These are phyloP conservation scores for Botrytis sinoallii DNA, from an alignment of 2,329 filamentous ascomycete species.

Conservation along the genomic window DNA sequence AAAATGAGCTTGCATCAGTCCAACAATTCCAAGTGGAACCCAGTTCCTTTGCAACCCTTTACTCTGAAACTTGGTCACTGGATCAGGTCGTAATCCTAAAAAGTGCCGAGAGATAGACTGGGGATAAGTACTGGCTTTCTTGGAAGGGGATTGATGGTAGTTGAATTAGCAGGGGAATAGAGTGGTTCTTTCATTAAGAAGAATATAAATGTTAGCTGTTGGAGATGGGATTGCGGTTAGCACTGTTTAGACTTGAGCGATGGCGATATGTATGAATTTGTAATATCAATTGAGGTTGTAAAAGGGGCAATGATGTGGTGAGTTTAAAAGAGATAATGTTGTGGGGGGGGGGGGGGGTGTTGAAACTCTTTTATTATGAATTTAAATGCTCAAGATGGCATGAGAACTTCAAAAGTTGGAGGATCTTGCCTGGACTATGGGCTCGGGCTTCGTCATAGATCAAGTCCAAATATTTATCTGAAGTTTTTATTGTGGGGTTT, in stretches of 20 bases:
- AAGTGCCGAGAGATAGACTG: neutral
- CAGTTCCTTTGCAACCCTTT: neutral
- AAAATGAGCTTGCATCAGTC: neutral
- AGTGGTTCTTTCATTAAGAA: neutral
- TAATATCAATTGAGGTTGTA: neutral
- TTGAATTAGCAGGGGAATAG: neutral
- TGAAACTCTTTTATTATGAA: neutral
- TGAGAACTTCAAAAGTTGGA: neutral
- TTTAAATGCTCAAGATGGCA: neutral
- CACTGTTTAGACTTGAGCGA: neutral
- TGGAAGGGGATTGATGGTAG: neutral
- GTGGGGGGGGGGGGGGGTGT: neutral
- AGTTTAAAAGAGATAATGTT: neutral
- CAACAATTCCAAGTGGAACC: neutral
- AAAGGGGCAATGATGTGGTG: neutral
- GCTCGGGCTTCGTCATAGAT: neutral
- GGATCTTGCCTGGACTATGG: neutral
- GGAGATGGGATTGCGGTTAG: neutral
- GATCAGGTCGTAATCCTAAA: neutral
- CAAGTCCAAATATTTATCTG: neutral
- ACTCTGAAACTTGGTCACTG: neutral
- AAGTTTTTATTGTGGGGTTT: neutral
- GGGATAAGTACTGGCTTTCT: neutral
- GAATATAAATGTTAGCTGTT: neutral
- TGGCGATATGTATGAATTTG: neutral